Evolutionary conservation across 495 filamentous ascomycete species (phyloP).

Genomic region (Trichoderma gamsii): DNA sequence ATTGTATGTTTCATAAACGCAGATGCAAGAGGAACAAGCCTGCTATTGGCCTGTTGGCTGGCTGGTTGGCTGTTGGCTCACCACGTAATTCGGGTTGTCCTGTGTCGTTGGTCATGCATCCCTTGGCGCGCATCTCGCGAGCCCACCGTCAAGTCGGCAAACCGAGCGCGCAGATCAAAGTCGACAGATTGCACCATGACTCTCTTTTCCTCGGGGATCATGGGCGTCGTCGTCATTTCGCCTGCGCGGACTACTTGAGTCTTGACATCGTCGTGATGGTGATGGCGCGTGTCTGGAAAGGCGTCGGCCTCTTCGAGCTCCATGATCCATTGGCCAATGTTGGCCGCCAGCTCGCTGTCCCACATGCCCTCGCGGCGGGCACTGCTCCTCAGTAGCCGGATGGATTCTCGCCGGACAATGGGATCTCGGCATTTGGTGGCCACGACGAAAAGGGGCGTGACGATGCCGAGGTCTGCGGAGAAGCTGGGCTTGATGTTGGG

Average conservation of each 20-base stretch:
- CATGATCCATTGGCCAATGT: slow-evolving; percentile 49
- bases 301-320: slow-evolving; percentile 49
- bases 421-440: slow-evolving; percentile 56
- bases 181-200: slow-evolving; percentile 51
- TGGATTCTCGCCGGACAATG: slow-evolving; percentile 47
- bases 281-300: neutral
- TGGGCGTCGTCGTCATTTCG: slow-evolving; percentile 11
- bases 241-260: neutral
- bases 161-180: slow-evolving; percentile 45
- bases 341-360: slow-evolving; percentile 52
- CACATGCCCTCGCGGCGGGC: slow-evolving; percentile 58
- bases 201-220: slow-evolving; percentile 42
- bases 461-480: slow-evolving; percentile 49
- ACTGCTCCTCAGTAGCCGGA: slow-evolving; percentile 46
- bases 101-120: slow-evolving; percentile 38
- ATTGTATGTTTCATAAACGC: neutral
- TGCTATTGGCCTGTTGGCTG: neutral
- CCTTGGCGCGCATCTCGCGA: slow-evolving; percentile 44
- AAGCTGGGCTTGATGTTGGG: slow-evolving; percentile 47
- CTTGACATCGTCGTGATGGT: neutral
- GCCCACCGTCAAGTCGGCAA: slow-evolving; percentile 43
- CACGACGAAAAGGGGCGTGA: slow-evolving; percentile 49
- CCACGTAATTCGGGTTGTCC: slow-evolving; percentile 41
- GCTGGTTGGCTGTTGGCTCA: slow-evolving; percentile 20
- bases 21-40: neutral